These are phyloP conservation scores for Debaryomyces singareniensis DNA, from an alignment of 1,139 yeast species.

Conservation along the genomic window DNA sequence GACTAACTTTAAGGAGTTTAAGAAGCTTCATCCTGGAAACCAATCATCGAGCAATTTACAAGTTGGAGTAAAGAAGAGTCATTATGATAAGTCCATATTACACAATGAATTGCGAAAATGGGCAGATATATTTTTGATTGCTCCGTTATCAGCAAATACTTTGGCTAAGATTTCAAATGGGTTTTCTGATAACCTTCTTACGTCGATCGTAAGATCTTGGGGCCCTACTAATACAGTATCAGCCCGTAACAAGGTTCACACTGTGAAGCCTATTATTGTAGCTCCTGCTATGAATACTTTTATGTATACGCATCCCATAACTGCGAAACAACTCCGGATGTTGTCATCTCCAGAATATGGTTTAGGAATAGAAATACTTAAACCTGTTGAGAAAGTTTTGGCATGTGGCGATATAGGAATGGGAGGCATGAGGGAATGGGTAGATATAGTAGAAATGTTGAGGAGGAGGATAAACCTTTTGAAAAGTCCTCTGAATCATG, in stretches of 20 bases:
- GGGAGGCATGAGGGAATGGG: slow-evolving; percentile 99
- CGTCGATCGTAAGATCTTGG: slow-evolving; percentile 88
- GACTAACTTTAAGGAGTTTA: slow-evolving; percentile 50
- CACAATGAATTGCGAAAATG: slow-evolving; percentile 88
- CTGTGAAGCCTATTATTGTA: slow-evolving; percentile 67
- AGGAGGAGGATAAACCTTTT: slow-evolving; percentile 44
- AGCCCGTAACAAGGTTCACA: slow-evolving; percentile 2
- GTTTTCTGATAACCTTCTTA: slow-evolving; percentile 78
- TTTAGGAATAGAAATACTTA: slow-evolving; percentile 65
- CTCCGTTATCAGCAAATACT: slow-evolving; percentile 92
- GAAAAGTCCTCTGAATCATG: slow-evolving; percentile 33
- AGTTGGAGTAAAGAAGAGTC: slow-evolving; percentile 26
- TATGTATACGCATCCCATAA: slow-evolving; percentile 92
- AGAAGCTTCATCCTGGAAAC: slow-evolving; percentile 5
- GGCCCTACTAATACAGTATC: slow-evolving; percentile 43
- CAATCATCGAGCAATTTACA: slow-evolving; percentile 9
- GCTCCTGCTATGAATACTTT: slow-evolving; percentile 99
- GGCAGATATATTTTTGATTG: slow-evolving; percentile 90
- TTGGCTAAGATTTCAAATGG: slow-evolving; percentile 89
- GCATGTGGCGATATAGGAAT: slow-evolving; percentile 95
- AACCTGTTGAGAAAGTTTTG: slow-evolving; percentile 89
- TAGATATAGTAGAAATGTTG: slow-evolving; percentile 77
- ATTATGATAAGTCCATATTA: slow-evolving; percentile 47
- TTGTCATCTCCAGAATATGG: slow-evolving; percentile 39
- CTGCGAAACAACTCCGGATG: slow-evolving; percentile 69